Evolutionary conservation across 345 rosid species (phyloP), one percentile per base, ranked within the genome.

Genomic region (Linum trigynum): DNA sequence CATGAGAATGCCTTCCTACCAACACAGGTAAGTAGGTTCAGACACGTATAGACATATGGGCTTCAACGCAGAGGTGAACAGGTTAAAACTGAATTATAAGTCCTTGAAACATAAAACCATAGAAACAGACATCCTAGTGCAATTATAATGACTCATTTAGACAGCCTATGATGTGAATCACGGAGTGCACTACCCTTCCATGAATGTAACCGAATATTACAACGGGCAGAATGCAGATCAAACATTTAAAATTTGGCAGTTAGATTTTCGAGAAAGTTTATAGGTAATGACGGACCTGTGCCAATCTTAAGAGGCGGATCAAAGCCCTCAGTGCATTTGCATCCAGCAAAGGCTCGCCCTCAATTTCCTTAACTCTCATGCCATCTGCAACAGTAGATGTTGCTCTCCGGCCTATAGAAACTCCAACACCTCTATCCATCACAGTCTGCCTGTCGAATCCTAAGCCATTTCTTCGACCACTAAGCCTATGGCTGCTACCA

Each of bases 371-470:
- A 59, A 84, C 67, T 69, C 80, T 88, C 81, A 84, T 77, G 82
- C 84, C 81, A 81, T 82, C 88, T 64, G 80, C 76, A 65, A 83
- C 57, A 11, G 89, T 71, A 80, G 92, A 80, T 68, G 80, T 75
- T 39, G 84, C 77, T 76, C 91, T 88, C 68, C 85, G 84, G 45
- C 95, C 92, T 43, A 85, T 76, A 59, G 92, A 78, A 65, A 92
- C 86, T 72, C 99, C 99, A 76, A 88, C 96, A 59, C 92, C 92
- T 75, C 99, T 85, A 81, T 90, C 96, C 92, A 88, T 90, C 62
- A 85, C 95, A 1, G 89, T 80, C 76, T 80, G 86, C 79, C 96
- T 81, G 68, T 88, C 90, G 80, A 88, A 85, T 61, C 96, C 99
- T 81, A 92, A 79, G 67, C 90, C 96, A 85, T 79, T 88, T 80